phyloP scores from a whole-genome alignment of 805 yeast species.

The Wickerhamomyces ciferrii region DNA sequence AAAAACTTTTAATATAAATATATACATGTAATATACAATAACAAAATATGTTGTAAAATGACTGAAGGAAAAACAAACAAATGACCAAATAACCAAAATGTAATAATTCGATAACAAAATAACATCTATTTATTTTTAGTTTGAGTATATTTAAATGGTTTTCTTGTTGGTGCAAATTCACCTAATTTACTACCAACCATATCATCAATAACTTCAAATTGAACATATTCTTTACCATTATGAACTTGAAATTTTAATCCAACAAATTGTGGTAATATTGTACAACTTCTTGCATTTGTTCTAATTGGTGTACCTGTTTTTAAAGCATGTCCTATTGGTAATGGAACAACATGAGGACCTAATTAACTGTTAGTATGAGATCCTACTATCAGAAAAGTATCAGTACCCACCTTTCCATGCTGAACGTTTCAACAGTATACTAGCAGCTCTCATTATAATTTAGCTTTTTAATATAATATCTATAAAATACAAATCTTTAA shows the following conservation, averaged over 20 bases:
- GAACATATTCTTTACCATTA: conserved; percentile 92
- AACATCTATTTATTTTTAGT: conserved; percentile 48
- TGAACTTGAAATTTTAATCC: conserved; percentile 93
- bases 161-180: conserved; percentile 92
- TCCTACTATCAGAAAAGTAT: neutral
- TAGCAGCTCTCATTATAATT: conserved; percentile 32
- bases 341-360: conserved; percentile 91
- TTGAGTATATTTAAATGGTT: conserved; percentile 77
- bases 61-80: neutral
- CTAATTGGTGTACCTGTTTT: conserved; percentile 80
- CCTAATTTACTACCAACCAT: conserved; percentile 97
- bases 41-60: neutral
- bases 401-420: conserved; percentile 48
- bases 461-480: no score
- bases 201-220: conserved; percentile 80
- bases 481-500: neutral
- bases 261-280: conserved; percentile 92
- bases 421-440: conserved; percentile 41
- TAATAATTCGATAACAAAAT: no score
- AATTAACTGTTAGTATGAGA: neutral
- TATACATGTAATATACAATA: conserved; percentile 1
- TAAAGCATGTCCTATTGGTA: conserved; percentile 85
- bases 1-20: neutral
- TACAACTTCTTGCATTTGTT: conserved; percentile 94
- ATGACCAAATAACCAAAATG: neutral